Percentiles rank a stretch among this genome's conserved stretches.
These are phyloP conservation scores for Phyllachora maydis DNA, from an alignment of 2,329 filamentous ascomycete genomes.

Conservation along the genomic window DNA sequence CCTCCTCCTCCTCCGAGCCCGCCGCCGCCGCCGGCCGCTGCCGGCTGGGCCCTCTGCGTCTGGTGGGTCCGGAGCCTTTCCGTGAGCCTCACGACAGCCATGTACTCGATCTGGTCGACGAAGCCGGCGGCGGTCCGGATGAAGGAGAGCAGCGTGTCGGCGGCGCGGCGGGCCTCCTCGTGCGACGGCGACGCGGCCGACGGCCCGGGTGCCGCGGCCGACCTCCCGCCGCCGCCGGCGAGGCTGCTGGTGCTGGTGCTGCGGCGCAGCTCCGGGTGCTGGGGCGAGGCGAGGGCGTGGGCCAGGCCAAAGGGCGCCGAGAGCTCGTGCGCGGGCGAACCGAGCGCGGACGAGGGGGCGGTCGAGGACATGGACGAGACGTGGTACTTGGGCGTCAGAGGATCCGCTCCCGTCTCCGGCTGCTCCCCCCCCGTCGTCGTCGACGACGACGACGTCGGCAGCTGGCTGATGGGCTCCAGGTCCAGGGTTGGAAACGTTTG, in stretches of 20 bases:
- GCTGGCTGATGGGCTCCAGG: constrained; percentile 32
- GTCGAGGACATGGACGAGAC: constrained; percentile 18
- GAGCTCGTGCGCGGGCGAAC: constrained; percentile 27
- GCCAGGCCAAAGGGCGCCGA: constrained; percentile 21
- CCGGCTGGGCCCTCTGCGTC: constrained; percentile 8
- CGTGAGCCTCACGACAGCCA: constrained; percentile 61
- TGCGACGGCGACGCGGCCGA: constrained; percentile 51
- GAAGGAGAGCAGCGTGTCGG: constrained; percentile 65
- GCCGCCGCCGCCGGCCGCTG: constrained; percentile 1
- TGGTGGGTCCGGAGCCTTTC: constrained; percentile 56
- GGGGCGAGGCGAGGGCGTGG: constrained; percentile 17
- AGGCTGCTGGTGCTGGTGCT: constrained; percentile 20
- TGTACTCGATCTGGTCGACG: constrained; percentile 57
- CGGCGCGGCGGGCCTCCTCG: constrained; percentile 66
- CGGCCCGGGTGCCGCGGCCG: constrained; percentile 8
- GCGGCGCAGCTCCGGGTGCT: constrained; percentile 22
- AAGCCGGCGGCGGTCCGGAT: constrained; percentile 56
- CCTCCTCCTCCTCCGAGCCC: constrained; percentile 1
- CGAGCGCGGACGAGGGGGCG: constrained; percentile 27
- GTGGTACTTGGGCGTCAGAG: constrained; percentile 27
- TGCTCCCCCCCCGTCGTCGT: too few relatives aligned
- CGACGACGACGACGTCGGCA: constrained; percentile 8
- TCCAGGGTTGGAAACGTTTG: constrained; percentile 67
- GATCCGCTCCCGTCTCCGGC: too few relatives aligned
- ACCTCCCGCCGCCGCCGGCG: constrained; percentile 1